Base-by-base conservation (phyloP, 2,329 filamentous ascomycete genomes). In the Bipolaris sorokiniana region DNA sequence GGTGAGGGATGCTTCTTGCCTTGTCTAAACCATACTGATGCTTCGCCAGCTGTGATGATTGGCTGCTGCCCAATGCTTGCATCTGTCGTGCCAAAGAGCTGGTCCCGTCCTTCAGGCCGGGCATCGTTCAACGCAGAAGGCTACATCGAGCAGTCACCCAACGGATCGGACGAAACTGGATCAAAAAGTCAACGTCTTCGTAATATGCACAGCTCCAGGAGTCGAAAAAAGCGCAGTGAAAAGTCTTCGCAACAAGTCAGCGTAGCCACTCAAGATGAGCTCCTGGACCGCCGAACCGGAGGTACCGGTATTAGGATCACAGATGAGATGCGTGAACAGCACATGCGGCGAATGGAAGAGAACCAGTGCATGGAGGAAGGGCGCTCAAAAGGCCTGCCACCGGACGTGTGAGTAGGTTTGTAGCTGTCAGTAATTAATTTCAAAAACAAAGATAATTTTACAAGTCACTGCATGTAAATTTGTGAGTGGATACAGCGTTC, bases 61-160 rank as follows among this genome's bases (percentile, higher is more conserved):
- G 69, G 68, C 33, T 70, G 68, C 47, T 63, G 62, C 51, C 69
- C 61, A 31, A 37, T 61, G 5, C 59, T 70, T 31, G 63, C 64
- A 1, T 58, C 58, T 6, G 47, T 61, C n/a, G 58, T 62, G 6
- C 58, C 58, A 26, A 60, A 66, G 48, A 37, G 40, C 37, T 48
- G 26, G 42, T 22, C 37, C 18, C 37, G 36, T 15, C 36, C 31
- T 23, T 36, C 48, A 26, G 40, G 46, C 28, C 49, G 37, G n/a
- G 41, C 46, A 15, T 48, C 58, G 10, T 53, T 58, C 48, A 47
- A 56, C 11, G 36, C 53, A 4, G 58, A 57, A 16, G 64, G 65
- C n/a, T 64, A 67, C 48, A 41, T 55, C n/a, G 55, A 57, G 44
- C 60, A 60, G 11, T 57, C 61, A 1, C 42, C 31, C n/a, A 55